Evolutionary conservation across 2,329 filamentous ascomycete species (phyloP), one percentile per base, ranked within the genome.

Genomic region (Aspergillus latus): DNA sequence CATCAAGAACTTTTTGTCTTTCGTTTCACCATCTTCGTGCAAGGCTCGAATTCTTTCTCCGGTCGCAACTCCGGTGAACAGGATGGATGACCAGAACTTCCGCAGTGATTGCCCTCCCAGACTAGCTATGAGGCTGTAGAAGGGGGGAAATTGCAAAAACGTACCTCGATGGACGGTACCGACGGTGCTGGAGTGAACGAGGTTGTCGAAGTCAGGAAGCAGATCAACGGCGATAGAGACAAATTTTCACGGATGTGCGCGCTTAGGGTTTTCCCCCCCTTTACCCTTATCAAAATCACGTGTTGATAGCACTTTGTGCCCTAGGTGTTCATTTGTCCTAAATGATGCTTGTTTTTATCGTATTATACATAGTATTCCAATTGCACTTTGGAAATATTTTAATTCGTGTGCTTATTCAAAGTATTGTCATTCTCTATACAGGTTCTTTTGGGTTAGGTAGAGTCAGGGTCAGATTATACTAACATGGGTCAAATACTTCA

Each of bases 31-130:
- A 29, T 21, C 29, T 28, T 51, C 54, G 52, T 58, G 39, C 54
- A 47, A 54, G 50, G 15, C 21, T 46, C 42, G 11, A 21, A 13
- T 21, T 13, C 30, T 59, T 54, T 52, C 34, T 36, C 53, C 55
- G 44, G 55, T 53, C 53, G 55, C 58, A 58, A 60, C 55, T 55
- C 55, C 55, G 52, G 55, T 39, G 53, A 58, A 54, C 49, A 21
- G 21, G 21, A 21, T 29, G 37, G 44, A 43, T 54, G 52, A 63
- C 49, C 59, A 62, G 62, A 57, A 55, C 49, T 49, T 56, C 54
- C 51, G 54, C 60, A 57, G 70, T 72, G 74, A 76, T 76, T 76
- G 71, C 72, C 71, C 67, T 64, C 72, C 69, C 73, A 72, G 74
- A 73, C 74, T 76, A 75, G 73, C 72, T 74, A 69, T 66, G 64